These are phyloP conservation scores for Mycosphaerelloides madeirae DNA, from an alignment of 2,329 filamentous ascomycete genomes.

Conservation along the genomic window DNA sequence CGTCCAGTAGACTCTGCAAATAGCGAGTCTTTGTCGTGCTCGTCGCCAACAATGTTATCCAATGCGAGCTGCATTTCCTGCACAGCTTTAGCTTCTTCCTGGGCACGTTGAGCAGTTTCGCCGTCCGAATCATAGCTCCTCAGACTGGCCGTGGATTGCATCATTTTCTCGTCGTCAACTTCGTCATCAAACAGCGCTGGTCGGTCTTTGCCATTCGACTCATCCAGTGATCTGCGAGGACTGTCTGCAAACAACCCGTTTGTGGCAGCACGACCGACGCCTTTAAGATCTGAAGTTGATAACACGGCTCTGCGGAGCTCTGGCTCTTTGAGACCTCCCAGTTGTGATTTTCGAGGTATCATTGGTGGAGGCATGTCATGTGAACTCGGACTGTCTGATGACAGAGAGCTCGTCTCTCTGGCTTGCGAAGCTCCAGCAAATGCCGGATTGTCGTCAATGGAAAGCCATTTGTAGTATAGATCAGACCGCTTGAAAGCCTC, in stretches of 20 bases:
- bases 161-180: conserved; percentile 66
- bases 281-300: conserved; percentile 57
- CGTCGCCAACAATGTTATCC: conserved; percentile 84
- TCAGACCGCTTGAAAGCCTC: conserved; percentile 87
- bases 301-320: conserved; percentile 57
- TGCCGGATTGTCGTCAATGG: conserved; percentile 64
- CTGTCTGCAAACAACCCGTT: conserved; percentile 14
- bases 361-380: conserved; percentile 17
- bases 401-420: conserved; percentile 13
- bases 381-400: conserved; percentile 12
- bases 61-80: conserved; percentile 89
- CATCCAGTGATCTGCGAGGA: conserved; percentile 66
- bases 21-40: conserved; percentile 60
- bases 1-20: conserved; percentile 56
- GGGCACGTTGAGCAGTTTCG: conserved; percentile 47
- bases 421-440: conserved; percentile 25
- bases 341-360: conserved; percentile 20
- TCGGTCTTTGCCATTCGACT: conserved; percentile 42
- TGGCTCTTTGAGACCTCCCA: conserved; percentile 25
- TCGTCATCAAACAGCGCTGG: conserved; percentile 72
- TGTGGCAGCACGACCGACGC: conserved; percentile 21
- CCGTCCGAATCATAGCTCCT: conserved; percentile 73
- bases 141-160: conserved; percentile 72
- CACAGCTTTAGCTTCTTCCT: conserved; percentile 73
- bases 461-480: conserved; percentile 91